These are phyloP conservation scores for Aspergillaceae sp. DNA, from an alignment of 2,329 filamentous ascomycete species.

Conservation along the genomic window DNA sequence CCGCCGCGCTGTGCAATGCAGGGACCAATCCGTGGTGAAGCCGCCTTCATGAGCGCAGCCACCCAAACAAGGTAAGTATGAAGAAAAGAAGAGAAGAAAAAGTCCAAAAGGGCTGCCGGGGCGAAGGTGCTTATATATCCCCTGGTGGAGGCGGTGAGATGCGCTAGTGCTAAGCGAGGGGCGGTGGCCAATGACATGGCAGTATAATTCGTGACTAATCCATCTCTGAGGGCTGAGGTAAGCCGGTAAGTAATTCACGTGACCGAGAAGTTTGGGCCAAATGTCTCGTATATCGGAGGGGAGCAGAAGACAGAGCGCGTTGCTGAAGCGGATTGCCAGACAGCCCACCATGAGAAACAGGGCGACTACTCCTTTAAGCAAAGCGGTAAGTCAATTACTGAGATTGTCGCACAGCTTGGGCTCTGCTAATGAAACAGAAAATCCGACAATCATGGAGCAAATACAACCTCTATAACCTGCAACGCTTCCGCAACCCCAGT, in stretches of 20 bases:
- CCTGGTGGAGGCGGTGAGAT: neutral
- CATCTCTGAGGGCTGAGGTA: neutral
- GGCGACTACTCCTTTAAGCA: constrained; percentile 34
- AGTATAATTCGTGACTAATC: too few relatives aligned
- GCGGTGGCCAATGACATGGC: constrained; percentile 7
- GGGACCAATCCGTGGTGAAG: constrained; percentile 40
- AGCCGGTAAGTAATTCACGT: neutral
- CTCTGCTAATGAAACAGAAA: constrained; percentile 52
- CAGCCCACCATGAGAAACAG: constrained; percentile 37
- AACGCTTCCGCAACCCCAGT: constrained; percentile 42
- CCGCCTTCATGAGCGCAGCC: constrained; percentile 40
- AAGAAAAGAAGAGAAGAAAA: constrained; percentile 37
- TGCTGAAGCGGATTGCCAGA: constrained; percentile 1
- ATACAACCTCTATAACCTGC: constrained; percentile 88
- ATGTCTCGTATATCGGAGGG: constrained; percentile 6
- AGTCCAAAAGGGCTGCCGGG: constrained; percentile 12
- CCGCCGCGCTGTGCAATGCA: constrained; percentile 52
- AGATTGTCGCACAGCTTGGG: neutral
- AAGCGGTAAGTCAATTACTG: constrained; percentile 23
- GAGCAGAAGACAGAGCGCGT: constrained; percentile 3
- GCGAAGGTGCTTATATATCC: constrained; percentile 23
- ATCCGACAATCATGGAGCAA: constrained; percentile 95
- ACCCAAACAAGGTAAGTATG: constrained; percentile 46
- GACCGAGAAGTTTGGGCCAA: constrained; percentile 13
- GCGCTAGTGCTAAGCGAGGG: constrained; percentile 27